phyloP scores from a whole-genome alignment of 176 grass and related monocot genomes.

The Zea luxurians region DNA sequence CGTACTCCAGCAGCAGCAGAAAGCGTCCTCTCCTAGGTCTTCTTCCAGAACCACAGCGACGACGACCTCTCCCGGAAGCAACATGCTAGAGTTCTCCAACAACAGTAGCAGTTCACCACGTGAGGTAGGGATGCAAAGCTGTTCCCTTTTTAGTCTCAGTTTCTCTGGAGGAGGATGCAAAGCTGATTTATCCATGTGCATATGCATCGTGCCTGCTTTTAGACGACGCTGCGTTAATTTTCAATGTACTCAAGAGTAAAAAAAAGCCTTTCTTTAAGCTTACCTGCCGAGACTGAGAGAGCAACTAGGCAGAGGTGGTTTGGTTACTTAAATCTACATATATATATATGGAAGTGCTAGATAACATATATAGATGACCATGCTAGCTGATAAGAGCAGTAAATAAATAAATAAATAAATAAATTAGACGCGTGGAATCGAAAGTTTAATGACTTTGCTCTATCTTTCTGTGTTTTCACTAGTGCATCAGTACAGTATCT shows the following conservation, averaged over 20 bases:
- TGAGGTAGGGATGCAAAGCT: conserved; percentile 42
- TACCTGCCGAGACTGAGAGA: neutral
- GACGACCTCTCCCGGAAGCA: conserved; percentile 48
- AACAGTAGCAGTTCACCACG: conserved; percentile 46
- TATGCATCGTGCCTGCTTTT: conserved; percentile 52
- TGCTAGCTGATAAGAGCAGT: neutral
- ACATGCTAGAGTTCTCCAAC: conserved; percentile 78
- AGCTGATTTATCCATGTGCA: conserved; percentile 31
- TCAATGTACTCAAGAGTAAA: neutral
- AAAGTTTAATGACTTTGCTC: conserved; percentile 41
- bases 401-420: neutral
- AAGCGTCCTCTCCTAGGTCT: conserved; percentile 69
- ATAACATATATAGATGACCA: neutral
- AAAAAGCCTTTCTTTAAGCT: neutral
- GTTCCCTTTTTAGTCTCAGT: neutral
- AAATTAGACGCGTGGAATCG: neutral
- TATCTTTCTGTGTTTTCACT: conserved; percentile 38
- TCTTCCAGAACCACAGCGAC: conserved; percentile 57
- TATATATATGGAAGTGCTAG: neutral
- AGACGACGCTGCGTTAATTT: neutral
- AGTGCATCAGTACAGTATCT: conserved; percentile 70
- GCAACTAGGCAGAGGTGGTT: neutral
- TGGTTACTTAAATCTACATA: neutral
- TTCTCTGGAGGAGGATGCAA: neutral
- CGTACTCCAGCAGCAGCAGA: conserved; percentile 39